These are phyloP conservation scores for Clavispora carvajalis DNA, from an alignment of 805 yeast species.

Conservation along the genomic window DNA sequence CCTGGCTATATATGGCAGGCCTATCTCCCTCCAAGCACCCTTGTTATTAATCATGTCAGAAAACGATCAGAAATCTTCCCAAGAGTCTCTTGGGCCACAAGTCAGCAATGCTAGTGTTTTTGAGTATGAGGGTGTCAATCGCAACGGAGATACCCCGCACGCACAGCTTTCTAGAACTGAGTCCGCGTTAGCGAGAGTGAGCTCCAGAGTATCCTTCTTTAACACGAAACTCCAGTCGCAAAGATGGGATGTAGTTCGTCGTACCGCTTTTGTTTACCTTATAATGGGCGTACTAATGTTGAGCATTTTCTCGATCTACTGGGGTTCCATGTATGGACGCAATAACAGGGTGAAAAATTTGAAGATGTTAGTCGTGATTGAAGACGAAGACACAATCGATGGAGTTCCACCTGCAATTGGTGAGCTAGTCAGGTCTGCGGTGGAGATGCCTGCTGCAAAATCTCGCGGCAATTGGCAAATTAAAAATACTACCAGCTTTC, in stretches of 20 bases:
- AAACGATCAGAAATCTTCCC: not conserved
- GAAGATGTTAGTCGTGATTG: slow-evolving; percentile 35
- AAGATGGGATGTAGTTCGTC: slow-evolving; percentile 15
- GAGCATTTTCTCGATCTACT: slow-evolving; percentile 39
- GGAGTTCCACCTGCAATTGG: slow-evolving; percentile 25
- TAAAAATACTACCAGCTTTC: slow-evolving; percentile 23
- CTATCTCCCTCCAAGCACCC: too few species aligned
- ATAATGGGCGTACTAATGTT: slow-evolving; percentile 34
- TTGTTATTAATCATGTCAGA: not conserved
- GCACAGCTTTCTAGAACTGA: slow-evolving; percentile 3
- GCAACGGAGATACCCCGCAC: not conserved
- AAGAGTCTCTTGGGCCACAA: not conserved
- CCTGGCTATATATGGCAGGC: too few species aligned
- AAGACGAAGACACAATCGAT: slow-evolving; percentile 21
- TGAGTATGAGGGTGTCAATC: not conserved
- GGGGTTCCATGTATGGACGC: slow-evolving; percentile 43
- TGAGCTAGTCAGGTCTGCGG: slow-evolving; percentile 14
- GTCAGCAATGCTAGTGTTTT: not conserved
- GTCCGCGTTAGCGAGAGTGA: slow-evolving; percentile 18
- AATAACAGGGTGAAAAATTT: slow-evolving; percentile 25
- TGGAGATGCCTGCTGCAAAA: slow-evolving; percentile 15
- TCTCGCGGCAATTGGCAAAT: slow-evolving; percentile 34
- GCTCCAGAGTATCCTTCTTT: slow-evolving; percentile 28
- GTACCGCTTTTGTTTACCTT: slow-evolving; percentile 19
- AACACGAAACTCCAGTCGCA: slow-evolving; percentile 18